Percentiles rank a stretch among this genome's conserved stretches.
These are phyloP conservation scores for Fraxinus angustifolia DNA, from an alignment of 305 asterid genomes.

Conservation along the genomic window DNA sequence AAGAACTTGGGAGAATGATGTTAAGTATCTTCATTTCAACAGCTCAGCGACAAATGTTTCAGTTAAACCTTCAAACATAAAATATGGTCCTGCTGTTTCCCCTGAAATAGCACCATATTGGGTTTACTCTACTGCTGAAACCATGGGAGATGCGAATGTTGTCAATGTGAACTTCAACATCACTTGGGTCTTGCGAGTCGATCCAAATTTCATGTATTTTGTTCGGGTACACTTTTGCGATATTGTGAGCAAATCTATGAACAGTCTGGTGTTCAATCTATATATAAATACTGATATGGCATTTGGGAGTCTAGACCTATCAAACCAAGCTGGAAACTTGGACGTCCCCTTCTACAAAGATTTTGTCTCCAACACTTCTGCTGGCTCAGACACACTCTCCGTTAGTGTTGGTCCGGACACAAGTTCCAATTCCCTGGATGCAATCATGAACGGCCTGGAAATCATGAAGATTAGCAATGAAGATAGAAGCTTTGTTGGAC, in stretches of 20 bases:
- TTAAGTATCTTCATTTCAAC: slow-evolving; percentile 79
- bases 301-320: slow-evolving; percentile 57
- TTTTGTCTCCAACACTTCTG: slow-evolving; percentile 50
- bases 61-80: slow-evolving; percentile 55
- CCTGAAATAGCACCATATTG: slow-evolving; percentile 86
- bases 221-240: slow-evolving; percentile 89
- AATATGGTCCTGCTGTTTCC: slow-evolving; percentile 40
- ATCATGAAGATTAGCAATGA: slow-evolving; percentile 92
- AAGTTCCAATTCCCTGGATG: slow-evolving; percentile 44
- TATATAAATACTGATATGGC: slow-evolving; percentile 71
- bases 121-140: slow-evolving; percentile 89
- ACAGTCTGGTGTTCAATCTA: slow-evolving; percentile 65
- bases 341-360: slow-evolving; percentile 73
- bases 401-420: slow-evolving; percentile 88
- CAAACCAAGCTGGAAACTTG: slow-evolving; percentile 58
- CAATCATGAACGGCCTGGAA: slow-evolving; percentile 93
- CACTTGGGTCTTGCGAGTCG: slow-evolving; percentile 90
- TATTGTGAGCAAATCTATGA: slow-evolving; percentile 73
- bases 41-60: slow-evolving; percentile 74
- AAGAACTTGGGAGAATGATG: slow-evolving; percentile 92
- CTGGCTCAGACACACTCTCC: slow-evolving; percentile 50
- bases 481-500: slow-evolving; percentile 75
- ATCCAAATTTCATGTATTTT: slow-evolving; percentile 69
- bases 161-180: slow-evolving; percentile 76
- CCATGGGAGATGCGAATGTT: slow-evolving; percentile 87